These are phyloP conservation scores for Cystoisospora suis DNA, from an alignment of 169 alveolate genomes.

Conservation along the genomic window DNA sequence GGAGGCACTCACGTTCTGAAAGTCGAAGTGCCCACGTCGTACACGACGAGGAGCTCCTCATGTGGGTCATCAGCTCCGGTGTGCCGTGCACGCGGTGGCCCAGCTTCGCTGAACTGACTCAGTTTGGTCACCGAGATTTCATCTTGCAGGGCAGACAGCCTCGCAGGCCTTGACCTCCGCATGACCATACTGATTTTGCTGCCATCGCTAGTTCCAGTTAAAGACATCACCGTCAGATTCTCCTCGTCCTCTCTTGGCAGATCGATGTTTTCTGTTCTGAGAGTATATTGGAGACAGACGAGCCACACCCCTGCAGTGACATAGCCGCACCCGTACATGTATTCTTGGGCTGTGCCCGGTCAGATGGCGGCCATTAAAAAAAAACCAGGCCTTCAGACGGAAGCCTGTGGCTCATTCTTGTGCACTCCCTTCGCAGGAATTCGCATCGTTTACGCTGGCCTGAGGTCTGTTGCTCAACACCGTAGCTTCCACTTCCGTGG, in stretches of 20 bases:
- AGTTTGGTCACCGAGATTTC: neutral
- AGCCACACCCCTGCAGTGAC: neutral
- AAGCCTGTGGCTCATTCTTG: no score
- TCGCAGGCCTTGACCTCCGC: neutral
- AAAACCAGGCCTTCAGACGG: no score
- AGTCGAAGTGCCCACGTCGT: neutral
- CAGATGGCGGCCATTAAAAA: no score
- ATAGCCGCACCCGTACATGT: no score
- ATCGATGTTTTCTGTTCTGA: neutral
- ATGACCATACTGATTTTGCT: neutral
- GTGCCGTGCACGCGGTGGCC: neutral
- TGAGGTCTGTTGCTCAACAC: neutral
- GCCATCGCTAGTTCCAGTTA: neutral
- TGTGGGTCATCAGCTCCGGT: neutral
- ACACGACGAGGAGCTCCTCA: neutral
- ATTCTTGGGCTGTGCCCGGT: no score
- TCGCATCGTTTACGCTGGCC: neutral
- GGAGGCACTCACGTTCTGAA: neutral
- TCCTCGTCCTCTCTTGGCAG: neutral
- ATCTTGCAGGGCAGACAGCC: no score
- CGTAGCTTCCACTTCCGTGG: no score
- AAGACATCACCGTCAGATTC: neutral
- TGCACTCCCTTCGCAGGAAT: neutral
- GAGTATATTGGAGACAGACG: neutral
- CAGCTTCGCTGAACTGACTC: neutral